A percentile compares a stretch with the other conserved stretches of the same genome.
phyloP scores from a whole-genome alignment of 768 basidiomycete species.

The Omphalotus guepiniiformis region DNA sequence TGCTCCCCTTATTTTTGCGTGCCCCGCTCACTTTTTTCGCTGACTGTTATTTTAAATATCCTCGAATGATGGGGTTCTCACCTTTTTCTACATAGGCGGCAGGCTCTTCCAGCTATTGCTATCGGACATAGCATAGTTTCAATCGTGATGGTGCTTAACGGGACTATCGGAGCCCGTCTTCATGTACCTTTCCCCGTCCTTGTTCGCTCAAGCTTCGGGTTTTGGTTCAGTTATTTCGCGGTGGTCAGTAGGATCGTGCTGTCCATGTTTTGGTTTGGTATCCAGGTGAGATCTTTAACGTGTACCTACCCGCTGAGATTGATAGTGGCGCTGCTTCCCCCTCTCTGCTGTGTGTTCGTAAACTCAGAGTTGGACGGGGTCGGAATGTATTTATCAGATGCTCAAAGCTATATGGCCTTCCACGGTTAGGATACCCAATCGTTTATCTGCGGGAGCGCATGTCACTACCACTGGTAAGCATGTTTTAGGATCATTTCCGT shows the following conservation, averaged over 20 bases:
- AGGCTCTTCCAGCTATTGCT: conserved; percentile 65
- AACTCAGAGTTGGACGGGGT: conserved; percentile 48
- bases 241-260: conserved; percentile 75
- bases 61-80: no score
- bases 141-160: conserved; percentile 70
- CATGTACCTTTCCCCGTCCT: conserved; percentile 60
- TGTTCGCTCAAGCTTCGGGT: conserved; percentile 81
- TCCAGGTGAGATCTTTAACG: conserved; percentile 49
- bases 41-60: no score
- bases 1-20: no score
- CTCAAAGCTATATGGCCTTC: conserved; percentile 82
- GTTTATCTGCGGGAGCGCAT: conserved; percentile 47
- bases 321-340: conserved; percentile 9
- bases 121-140: conserved; percentile 71
- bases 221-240: conserved; percentile 85
- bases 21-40: no score
- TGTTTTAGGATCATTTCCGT: not conserved
- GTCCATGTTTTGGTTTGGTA: conserved; percentile 78
- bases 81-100: no score
- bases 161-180: conserved; percentile 72
- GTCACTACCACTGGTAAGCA: conserved; percentile 60
- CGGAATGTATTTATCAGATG: conserved; percentile 77
- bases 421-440: conserved; percentile 58
- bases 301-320: no score
- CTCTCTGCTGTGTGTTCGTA: not conserved